phyloP scores from a whole-genome alignment of 352 stramenopile genomes.

The Albugo laibachii region DNA sequence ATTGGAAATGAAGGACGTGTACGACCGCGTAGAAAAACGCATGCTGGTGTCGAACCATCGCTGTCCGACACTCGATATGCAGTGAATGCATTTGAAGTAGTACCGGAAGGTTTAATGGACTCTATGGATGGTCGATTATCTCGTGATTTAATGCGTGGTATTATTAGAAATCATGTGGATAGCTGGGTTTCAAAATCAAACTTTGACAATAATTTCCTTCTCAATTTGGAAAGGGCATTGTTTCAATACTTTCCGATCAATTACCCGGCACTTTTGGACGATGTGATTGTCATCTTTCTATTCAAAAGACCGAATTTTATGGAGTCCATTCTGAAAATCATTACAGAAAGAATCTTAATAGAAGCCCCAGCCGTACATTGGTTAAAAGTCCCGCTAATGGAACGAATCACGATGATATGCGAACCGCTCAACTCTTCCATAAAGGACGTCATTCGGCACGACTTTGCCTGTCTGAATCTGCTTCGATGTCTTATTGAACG shows the following conservation, averaged over 20 bases:
- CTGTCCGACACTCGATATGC: conserved; percentile 15
- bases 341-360: conserved; percentile 62
- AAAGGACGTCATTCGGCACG: conserved; percentile 16
- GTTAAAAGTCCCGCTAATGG: conserved; percentile 44
- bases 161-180: conserved; percentile 41
- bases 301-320: conserved; percentile 54
- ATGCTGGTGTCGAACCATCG: no score
- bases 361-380: conserved; percentile 20
- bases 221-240: conserved; percentile 46
- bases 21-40: no score
- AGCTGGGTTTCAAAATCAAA: conserved; percentile 49
- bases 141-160: conserved; percentile 17
- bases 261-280: conserved; percentile 63
- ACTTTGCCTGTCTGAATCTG: conserved; percentile 43
- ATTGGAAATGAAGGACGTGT: no score
- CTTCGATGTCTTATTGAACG: conserved; percentile 50
- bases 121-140: conserved; percentile 49
- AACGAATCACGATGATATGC: conserved; percentile 32
- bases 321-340: conserved; percentile 27
- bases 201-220: conserved; percentile 44
- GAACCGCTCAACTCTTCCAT: not conserved
- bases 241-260: conserved; percentile 66
- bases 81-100: conserved; percentile 52
- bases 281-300: conserved; percentile 52
- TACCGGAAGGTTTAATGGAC: conserved; percentile 67